Evolutionary conservation across 2,329 filamentous ascomycete species (phyloP).

Genomic region (Cordyceps pruinosa): DNA sequence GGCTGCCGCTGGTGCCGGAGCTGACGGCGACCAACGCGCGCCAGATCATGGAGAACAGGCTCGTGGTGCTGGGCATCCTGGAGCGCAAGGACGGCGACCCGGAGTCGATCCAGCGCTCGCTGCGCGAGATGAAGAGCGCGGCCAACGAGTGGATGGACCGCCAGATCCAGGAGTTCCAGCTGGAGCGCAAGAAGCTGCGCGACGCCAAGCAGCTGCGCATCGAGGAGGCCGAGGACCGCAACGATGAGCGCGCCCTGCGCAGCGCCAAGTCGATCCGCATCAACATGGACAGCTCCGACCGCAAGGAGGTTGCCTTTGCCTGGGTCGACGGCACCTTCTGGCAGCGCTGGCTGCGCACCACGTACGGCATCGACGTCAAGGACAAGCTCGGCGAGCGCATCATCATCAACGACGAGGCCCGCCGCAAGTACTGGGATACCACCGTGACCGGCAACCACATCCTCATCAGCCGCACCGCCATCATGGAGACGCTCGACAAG

Average conservation of each 20-base stretch:
- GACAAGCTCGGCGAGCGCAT: conserved; percentile 83
- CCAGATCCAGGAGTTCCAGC: conserved; percentile 82
- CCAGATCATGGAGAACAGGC: conserved; percentile 91
- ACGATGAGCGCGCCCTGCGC: conserved; percentile 79
- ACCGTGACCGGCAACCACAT: conserved; percentile 87
- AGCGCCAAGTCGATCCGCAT: conserved; percentile 87
- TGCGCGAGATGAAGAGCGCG: conserved; percentile 89
- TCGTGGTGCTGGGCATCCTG: conserved; percentile 88
- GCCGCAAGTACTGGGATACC: conserved; percentile 89
- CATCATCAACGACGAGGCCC: conserved; percentile 84
- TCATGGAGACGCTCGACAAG: conserved; percentile 77
- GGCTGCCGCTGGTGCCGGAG: conserved; percentile 93
- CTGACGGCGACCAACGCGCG: conserved; percentile 83
- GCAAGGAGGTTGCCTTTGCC: conserved; percentile 86
- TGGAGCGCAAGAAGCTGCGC: conserved; percentile 85
- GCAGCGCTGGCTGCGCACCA: conserved; percentile 94
- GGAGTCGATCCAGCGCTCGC: conserved; percentile 70
- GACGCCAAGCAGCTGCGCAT: conserved; percentile 93
- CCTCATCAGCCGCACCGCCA: conserved; percentile 79
- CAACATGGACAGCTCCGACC: conserved; percentile 79
- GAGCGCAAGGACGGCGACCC: conserved; percentile 60
- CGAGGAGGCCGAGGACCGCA: conserved; percentile 90
- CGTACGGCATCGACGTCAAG: conserved; percentile 82
- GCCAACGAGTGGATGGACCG: conserved; percentile 98
- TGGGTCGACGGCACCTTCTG: conserved; percentile 97